These are phyloP conservation scores for Calonectria henricotiae DNA, from an alignment of 2,329 filamentous ascomycete genomes.

Conservation along the genomic window DNA sequence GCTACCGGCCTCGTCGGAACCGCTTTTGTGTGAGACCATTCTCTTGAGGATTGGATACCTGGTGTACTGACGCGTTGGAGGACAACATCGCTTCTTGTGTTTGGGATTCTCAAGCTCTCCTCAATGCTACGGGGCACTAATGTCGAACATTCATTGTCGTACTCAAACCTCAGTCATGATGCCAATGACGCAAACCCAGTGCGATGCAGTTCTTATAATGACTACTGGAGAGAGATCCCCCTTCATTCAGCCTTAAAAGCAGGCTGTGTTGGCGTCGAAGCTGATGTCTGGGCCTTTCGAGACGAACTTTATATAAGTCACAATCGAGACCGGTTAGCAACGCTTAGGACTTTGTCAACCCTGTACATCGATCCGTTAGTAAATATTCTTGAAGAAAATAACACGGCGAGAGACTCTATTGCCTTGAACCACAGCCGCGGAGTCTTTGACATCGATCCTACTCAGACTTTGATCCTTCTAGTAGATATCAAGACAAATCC, in stretches of 20 bases:
- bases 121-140: constrained; percentile 29
- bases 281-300: constrained; percentile 77
- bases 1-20: constrained; percentile 21
- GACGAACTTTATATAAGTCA: constrained; percentile 76
- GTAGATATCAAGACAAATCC: constrained; percentile 78
- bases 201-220: constrained; percentile 79
- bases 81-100: constrained; percentile 29
- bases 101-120: constrained; percentile 36
- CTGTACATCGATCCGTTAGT: constrained; percentile 79
- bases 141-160: not conserved
- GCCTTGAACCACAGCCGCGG: constrained; percentile 60
- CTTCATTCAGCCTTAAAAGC: constrained; percentile 75
- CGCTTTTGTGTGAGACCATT: constrained; percentile 16
- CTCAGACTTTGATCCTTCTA: constrained; percentile 73
- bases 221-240: constrained; percentile 78
- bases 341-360: constrained; percentile 71
- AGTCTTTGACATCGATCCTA: constrained; percentile 70
- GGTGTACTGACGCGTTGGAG: constrained; percentile 15
- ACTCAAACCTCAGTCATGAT: not conserved
- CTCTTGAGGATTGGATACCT: too few species aligned
- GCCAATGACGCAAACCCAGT: constrained; percentile 61
- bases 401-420: constrained; percentile 26
- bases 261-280: constrained; percentile 77
- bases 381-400: constrained; percentile 70
- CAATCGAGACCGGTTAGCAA: constrained; percentile 68